Percentiles rank a stretch among this genome's conserved stretches.
phyloP scores from a whole-genome alignment of 108 stramenopile genomes.

The Schizochytrium sp. region DNA sequence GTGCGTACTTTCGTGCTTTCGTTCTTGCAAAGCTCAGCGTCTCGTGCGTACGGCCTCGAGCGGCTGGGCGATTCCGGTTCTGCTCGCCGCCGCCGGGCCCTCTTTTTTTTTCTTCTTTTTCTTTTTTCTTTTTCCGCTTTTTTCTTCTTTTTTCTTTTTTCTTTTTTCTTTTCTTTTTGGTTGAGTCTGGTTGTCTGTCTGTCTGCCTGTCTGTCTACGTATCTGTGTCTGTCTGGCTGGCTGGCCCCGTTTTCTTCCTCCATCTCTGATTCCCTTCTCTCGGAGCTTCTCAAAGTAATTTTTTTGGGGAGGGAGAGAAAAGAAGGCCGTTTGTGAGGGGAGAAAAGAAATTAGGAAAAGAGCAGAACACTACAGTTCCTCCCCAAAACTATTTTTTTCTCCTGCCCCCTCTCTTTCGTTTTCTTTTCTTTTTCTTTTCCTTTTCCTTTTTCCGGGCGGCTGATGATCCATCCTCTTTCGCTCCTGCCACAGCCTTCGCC shows the following conservation, averaged over 20 bases:
- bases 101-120: too few species aligned
- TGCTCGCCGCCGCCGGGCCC: too few species aligned
- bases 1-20: neutral
- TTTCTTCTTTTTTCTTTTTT: neutral
- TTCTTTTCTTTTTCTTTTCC: too few species aligned
- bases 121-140: neutral
- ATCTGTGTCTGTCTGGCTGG: neutral
- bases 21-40: neutral
- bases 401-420: too few species aligned
- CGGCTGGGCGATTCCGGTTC: too few species aligned
- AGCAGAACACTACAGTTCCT: too few species aligned
- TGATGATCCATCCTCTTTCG: too few species aligned
- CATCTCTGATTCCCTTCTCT: neutral
- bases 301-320: neutral
- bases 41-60: too few species aligned
- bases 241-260: neutral
- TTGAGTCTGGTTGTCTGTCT: neutral
- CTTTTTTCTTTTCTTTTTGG: neutral
- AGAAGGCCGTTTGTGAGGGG: neutral
- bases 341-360: neutral
- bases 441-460: too few species aligned
- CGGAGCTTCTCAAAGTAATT: neutral
- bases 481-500: too few species aligned
- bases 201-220: neutral
- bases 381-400: too few species aligned